A percentile compares a stretch with the other conserved stretches of the same genome.
Evolutionary conservation across 2,329 filamentous ascomycete genomes (phyloP).

Genomic region (Trichoderma koningii): DNA sequence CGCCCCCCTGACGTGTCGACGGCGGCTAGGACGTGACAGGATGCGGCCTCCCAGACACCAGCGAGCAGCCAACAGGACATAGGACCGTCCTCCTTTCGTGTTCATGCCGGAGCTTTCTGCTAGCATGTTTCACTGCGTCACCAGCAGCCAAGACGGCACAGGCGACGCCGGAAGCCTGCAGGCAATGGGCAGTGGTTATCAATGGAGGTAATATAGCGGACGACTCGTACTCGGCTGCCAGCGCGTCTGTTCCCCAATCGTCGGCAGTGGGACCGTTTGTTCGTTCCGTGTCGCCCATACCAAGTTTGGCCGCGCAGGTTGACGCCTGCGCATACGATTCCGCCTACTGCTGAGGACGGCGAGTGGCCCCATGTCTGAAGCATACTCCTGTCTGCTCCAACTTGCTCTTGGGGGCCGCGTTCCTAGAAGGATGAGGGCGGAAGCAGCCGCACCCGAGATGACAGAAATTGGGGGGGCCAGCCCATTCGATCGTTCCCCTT

Average conservation of each 20-base stretch:
- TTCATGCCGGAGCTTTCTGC: background rate
- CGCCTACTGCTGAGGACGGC: background rate
- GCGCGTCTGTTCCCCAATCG: conserved; percentile 6
- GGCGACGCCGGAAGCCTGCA: conserved; percentile 1
- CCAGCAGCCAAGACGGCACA: background rate
- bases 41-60: conserved; percentile 2
- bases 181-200: background rate
- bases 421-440: background rate
- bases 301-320: background rate
- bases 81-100: background rate
- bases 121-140: conserved; percentile 23
- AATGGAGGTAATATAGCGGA: background rate
- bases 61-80: background rate
- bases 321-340: background rate
- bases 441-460: conserved; percentile 23
- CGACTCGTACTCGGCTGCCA: conserved; percentile 18
- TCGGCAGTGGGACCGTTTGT: background rate
- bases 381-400: background rate
- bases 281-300: conserved; percentile 12
- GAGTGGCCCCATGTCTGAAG: background rate
- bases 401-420: background rate
- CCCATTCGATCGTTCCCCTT: background rate
- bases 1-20: conserved; percentile 20
- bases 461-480: background rate
- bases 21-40: conserved; percentile 16